Evolutionary conservation across 768 basidiomycete genomes (phyloP).

Genomic region (Suillus tomentosus): DNA sequence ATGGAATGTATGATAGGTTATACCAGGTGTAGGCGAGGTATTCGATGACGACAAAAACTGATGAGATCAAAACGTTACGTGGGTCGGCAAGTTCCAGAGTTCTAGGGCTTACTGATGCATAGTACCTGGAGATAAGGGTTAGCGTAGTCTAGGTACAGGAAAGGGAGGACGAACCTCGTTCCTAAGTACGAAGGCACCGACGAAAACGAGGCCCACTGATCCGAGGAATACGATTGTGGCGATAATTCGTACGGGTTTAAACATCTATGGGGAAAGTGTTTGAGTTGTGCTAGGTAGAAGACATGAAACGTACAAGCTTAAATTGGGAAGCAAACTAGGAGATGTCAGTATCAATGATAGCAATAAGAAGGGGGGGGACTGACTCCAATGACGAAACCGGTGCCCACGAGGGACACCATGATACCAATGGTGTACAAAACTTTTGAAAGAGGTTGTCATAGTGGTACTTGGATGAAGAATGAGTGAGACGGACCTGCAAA

Average conservation of each 20-base stretch:
- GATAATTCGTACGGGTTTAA: slow-evolving; percentile 86
- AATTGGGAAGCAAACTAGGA: slow-evolving; percentile 75
- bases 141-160: background rate
- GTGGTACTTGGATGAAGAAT: background rate
- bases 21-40: slow-evolving; percentile 94
- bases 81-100: background rate
- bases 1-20: slow-evolving; percentile 86
- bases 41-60: slow-evolving; percentile 90
- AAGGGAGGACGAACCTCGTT: slow-evolving; percentile 54
- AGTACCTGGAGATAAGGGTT: slow-evolving; percentile 48
- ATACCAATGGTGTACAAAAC: slow-evolving; percentile 85
- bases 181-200: slow-evolving; percentile 77
- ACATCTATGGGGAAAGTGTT: slow-evolving; percentile 61
- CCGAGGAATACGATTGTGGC: slow-evolving; percentile 79
- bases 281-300: background rate
- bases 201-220: slow-evolving; percentile 80
- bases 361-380: slow-evolving; percentile 31
- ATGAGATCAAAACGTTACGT: background rate
- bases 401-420: slow-evolving; percentile 79
- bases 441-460: slow-evolving; percentile 31
- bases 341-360: background rate
- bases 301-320: slow-evolving; percentile 59
- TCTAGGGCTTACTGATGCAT: slow-evolving; percentile 54
- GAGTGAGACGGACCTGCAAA: slow-evolving; percentile 67
- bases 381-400: slow-evolving; percentile 90